Evolutionary conservation across 1,284 basidiomycete genomes (phyloP), one percentile per base, ranked within the genome.

Genomic region (Sanghuangporus sanghuang): DNA sequence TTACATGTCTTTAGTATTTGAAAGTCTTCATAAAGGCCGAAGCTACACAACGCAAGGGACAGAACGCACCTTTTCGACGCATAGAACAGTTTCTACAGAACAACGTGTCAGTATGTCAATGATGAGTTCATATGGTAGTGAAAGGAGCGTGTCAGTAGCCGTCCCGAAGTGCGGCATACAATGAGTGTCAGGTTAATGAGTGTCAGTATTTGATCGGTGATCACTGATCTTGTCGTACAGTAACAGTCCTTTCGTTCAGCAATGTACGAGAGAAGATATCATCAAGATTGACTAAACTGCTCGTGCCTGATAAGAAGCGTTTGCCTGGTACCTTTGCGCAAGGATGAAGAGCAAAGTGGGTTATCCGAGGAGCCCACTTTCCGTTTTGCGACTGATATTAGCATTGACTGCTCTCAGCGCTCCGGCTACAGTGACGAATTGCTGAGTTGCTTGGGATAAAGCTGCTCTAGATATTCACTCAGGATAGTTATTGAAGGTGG

Each of bases 41-140:
- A 32, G 16, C 11, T 44, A 21, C n/a, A 23, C n/a, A 23, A 57
- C 23, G 44, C n/a, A 23, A 57, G 6, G 4, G n/a, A 57, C n/a
- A 21, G 39, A 38, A 57, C 56, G 23, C 18, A 57, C 56, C 9
- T 40, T 42, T 48, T 57, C 56, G 40, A 57, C 38, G 4, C 44
- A 23, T n/a, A 57, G 56, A 39, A 57, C 27, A 9, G 18, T 57
- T 27, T 44, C 23, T 7, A 44, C 27, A 12, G 56, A 39, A 18
- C 39, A 48, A 16, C 44, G 16, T 11, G 11, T 57, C 16, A 57
- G 27, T 21, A 57, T 57, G 14, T 57, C 56, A 38, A 57, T 42
- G n/a, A 57, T 18, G 40, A 57, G 14, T 32, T 57, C 56, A 57
- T 57, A 18, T 6, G 56, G 56, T 44, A 57, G n/a, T 32, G 56